Evolutionary conservation across 371 early-diverging fungal species (phyloP), one percentile per base, ranked within the genome.

Genomic region (Syncephalastrum sp.): DNA sequence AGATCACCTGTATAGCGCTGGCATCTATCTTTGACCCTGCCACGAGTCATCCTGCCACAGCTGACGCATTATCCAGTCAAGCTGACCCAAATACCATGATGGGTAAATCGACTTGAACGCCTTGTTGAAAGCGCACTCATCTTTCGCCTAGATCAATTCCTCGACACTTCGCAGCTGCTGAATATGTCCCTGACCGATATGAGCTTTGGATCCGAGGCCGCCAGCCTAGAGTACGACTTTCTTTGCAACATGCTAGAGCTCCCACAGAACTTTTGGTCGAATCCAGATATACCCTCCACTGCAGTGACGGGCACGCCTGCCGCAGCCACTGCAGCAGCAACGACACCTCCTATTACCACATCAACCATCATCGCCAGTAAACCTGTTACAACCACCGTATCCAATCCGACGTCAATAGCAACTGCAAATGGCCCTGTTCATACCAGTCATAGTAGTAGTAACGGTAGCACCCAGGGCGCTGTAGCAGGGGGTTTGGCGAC

Each of bases 151-250:
- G 38, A 33, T 10, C 38, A 33, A 12, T 33, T 33, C 8, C 38
- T 33, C 12, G 62, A 61, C 16, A 42, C 62, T 19, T 53, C 41
- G 23, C 62, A 61, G 24, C 42, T 61, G 27, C 42, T 75, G 25
- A 72, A 69, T 46, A 67, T 77, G 19, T 63, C 74, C 8, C 44
- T 77, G 29, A 61, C 59, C 42, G 74, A 75, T 58, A 56, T 72
- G 33, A 72, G 68, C 17, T 77, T 77, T 64, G 74, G 72, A 4
- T 73, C 77, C 47, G 70, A 73, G 59, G 67, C 72, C 14, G 65
- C 72, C 44, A 72, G 77, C 1, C 54, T 77, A 8, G 77, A 77
- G 60, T 77, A 77, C 47, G 69, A 69, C 29, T 69, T 77, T 43
- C 38, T 77, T 13, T 69, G 74, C 12, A 72, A 74, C 51, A 76